Base-by-base conservation (phyloP, 1,284 basidiomycete species). In the Ganoderma lucidum region DNA sequence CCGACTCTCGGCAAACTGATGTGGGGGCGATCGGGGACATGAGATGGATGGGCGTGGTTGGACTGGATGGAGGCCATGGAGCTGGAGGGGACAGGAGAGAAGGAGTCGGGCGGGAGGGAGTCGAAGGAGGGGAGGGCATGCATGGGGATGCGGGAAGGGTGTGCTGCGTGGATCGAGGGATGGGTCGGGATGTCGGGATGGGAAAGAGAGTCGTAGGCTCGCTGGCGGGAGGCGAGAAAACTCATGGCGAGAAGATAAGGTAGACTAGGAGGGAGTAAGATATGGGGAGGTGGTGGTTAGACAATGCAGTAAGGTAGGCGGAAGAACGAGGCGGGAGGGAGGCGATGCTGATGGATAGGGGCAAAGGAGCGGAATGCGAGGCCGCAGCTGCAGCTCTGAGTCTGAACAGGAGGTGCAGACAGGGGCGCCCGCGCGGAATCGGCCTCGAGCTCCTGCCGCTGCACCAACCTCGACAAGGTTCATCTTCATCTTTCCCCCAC, bases 1-100 rank as follows among this genome's bases (percentile, higher is more conserved):
- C 89, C 90, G 69, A 90, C 76, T 79, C 87, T 88, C 71, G 90
- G 91, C 35, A 82, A 76, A 44, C 67, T 19, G 72, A 73, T 72
- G n/a, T 74, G n/a, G 32, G 74, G 61, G 66, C 75, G 78, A 78
- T 80, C 78, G 73, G 73, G 63, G 67, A 66, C 59, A 28, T 74
- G 73, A 51, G 73, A 67, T 37, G 67, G 60, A 19, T 71, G 68
- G 32, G 69, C 73, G 71, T 70, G 72, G 75, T 67, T 69, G 63
- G 67, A 67, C 58, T 62, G 72, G 76, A 68, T 66, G 63, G 67
- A 67, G 48, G 60, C 66, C 73, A 72, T 72, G 59, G 64, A 39
- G 59, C 48, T 44, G 71, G 70, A 32, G 68, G 72, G 64, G 67
- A 71, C 37, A 12, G 68, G 62, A 59, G 70, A 44, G 64, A 69